Conservation (phyloP, 2,329 filamentous ascomycete species). For the Colletotrichum eremochloae region DNA sequence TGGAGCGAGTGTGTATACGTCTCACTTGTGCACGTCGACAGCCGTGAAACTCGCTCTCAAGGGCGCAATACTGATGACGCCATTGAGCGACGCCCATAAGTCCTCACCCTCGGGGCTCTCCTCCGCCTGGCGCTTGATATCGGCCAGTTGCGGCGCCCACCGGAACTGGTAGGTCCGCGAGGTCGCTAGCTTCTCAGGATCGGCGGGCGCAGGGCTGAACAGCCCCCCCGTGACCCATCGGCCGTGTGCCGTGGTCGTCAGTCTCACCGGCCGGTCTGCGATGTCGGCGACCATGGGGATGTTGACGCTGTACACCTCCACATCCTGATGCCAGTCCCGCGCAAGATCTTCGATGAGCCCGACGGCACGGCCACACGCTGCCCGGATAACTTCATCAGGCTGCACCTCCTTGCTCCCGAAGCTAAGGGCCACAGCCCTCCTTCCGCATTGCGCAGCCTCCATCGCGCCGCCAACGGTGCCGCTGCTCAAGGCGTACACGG, state of each 20-base stretch:
- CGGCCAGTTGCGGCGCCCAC: constrained; percentile 42
- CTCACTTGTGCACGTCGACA: constrained; percentile 26
- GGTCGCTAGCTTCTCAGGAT: constrained; percentile 33
- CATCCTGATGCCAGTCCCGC: constrained; percentile 67
- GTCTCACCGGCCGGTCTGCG: constrained; percentile 71
- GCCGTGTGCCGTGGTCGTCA: constrained; percentile 78
- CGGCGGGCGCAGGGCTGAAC: constrained; percentile 37
- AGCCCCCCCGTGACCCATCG: constrained; percentile 68
- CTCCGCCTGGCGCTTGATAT: constrained; percentile 40
- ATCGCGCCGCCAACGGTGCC: constrained; percentile 71
- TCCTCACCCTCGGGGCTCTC: constrained; percentile 41
- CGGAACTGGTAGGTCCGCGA: constrained; percentile 34
- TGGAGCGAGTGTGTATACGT: not conserved
- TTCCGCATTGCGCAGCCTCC: constrained; percentile 68
- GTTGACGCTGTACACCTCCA: constrained; percentile 77
- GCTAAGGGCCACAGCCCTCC: constrained; percentile 73
- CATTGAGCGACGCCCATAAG: constrained; percentile 42
- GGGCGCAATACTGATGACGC: constrained; percentile 40
- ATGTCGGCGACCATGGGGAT: constrained; percentile 75
- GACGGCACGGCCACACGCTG: constrained; percentile 70
- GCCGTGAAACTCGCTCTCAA: constrained; percentile 40
- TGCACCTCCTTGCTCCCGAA: constrained; percentile 79
- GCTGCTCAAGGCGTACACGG: constrained; percentile 69
- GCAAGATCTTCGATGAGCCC: constrained; percentile 73
- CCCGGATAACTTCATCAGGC: constrained; percentile 74